phyloP scores from a whole-genome alignment of 495 filamentous ascomycete genomes.

The Choiromyces venosus region DNA sequence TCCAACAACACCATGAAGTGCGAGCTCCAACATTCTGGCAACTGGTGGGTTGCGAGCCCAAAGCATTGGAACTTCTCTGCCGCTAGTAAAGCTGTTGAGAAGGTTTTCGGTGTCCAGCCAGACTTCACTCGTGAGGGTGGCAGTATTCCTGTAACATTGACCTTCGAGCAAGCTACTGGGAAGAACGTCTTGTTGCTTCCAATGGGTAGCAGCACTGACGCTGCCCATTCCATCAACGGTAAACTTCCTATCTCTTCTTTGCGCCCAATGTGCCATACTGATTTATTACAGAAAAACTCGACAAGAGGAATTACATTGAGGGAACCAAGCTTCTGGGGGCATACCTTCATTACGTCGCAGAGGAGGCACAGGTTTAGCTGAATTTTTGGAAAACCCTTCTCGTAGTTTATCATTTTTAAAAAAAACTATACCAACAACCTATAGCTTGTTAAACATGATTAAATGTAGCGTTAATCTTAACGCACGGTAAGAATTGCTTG shows the following conservation, averaged over 20 bases:
- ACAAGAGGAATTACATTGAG: slow-evolving; percentile 95
- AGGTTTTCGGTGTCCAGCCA: slow-evolving; percentile 85
- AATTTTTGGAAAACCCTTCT: neutral
- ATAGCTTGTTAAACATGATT: neutral
- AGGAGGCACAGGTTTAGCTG: slow-evolving; percentile 58
- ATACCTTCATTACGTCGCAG: slow-evolving; percentile 93
- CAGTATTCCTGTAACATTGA: slow-evolving; percentile 92
- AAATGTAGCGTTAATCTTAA: neutral
- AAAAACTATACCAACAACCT: neutral
- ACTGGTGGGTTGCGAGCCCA: slow-evolving; percentile 96
- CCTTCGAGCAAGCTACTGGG: slow-evolving; percentile 94
- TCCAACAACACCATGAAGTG: slow-evolving; percentile 87
- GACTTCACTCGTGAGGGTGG: slow-evolving; percentile 97
- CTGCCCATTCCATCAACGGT: slow-evolving; percentile 84
- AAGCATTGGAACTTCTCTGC: slow-evolving; percentile 98
- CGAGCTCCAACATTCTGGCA: slow-evolving; percentile 76
- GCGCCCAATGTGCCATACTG: neutral
- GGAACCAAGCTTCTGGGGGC: slow-evolving; percentile 93
- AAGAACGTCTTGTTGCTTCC: slow-evolving; percentile 95
- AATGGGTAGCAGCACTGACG: slow-evolving; percentile 95
- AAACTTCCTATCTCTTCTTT: neutral
- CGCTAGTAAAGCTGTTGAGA: slow-evolving; percentile 83
- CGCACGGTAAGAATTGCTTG: neutral
- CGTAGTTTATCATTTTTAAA: neutral
- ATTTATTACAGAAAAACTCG: slow-evolving; percentile 68